A percentile compares a stretch with the other conserved stretches of the same genome.
Evolutionary conservation across 2,329 filamentous ascomycete species (phyloP).

Genomic region (Beauveria rudraprayagi): DNA sequence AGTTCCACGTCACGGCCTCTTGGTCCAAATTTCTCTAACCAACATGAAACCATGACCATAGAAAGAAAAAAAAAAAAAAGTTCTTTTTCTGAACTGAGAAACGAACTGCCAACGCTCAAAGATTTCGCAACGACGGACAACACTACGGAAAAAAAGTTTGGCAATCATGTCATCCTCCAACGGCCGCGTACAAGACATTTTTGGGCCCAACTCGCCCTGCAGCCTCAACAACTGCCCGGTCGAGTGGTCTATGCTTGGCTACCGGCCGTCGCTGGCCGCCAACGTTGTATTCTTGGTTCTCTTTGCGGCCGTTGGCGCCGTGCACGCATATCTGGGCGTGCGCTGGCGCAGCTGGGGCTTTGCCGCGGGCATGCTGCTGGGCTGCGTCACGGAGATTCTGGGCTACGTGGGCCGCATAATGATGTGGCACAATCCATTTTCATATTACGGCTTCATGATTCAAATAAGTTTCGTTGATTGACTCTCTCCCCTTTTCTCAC

Average conservation of each 20-base stretch:
- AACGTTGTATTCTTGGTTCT: slow-evolving; percentile 45
- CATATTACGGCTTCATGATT: slow-evolving; percentile 53
- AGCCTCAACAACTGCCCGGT: slow-evolving; percentile 39
- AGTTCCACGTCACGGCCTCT: neutral
- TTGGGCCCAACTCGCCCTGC: slow-evolving; percentile 39
- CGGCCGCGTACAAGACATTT: slow-evolving; percentile 15
- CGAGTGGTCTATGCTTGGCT: slow-evolving; percentile 43
- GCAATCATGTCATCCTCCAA: neutral
- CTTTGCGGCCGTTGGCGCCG: slow-evolving; percentile 33
- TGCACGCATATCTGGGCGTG: slow-evolving; percentile 38
- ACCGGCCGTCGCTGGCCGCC: slow-evolving; percentile 43
- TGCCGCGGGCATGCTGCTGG: slow-evolving; percentile 44
- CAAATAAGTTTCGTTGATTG: slow-evolving; percentile 44
- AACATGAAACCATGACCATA: neutral
- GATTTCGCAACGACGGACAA: neutral
- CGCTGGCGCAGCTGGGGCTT: slow-evolving; percentile 41
- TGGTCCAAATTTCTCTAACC: neutral
- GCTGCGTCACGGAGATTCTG: slow-evolving; percentile 49
- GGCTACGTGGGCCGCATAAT: slow-evolving; percentile 56
- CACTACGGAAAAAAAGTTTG: no score
- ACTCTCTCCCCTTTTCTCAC: slow-evolving; percentile 11
- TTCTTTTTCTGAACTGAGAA: no score
- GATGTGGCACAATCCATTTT: slow-evolving; percentile 50
- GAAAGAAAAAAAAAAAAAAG: neutral
- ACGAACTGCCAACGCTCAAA: neutral